These are phyloP conservation scores for Tagetes patula DNA, from an alignment of 129 eudicot genomes.

Conservation along the genomic window DNA sequence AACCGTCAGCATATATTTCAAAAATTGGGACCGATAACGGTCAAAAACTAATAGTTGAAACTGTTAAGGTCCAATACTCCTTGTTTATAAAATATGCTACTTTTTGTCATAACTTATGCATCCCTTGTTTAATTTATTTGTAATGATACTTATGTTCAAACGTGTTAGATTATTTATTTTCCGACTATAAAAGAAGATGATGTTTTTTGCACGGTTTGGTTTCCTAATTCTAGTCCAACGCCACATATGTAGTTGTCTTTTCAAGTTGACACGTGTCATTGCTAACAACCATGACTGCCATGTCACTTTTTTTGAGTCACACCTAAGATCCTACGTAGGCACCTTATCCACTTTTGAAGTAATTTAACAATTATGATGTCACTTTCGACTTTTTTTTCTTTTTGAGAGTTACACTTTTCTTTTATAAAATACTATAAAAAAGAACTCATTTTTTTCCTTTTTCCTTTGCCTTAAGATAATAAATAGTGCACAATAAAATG, in stretches of 20 bases:
- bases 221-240: conserved; percentile 24
- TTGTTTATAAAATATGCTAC: background rate
- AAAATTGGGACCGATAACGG: too few species aligned
- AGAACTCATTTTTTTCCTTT: too few species aligned
- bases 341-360: conserved; percentile 27
- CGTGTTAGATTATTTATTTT: background rate
- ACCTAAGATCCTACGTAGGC: conserved; percentile 21
- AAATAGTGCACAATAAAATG: too few species aligned
- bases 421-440: too few species aligned
- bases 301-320: conserved; percentile 30
- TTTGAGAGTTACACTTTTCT: too few species aligned
- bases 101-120: background rate
- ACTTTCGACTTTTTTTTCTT: too few species aligned
- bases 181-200: background rate
- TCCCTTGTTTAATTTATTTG: background rate
- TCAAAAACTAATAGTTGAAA: too few species aligned
- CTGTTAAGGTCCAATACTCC: too few species aligned
- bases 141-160: background rate
- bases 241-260: conserved; percentile 25
- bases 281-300: conserved; percentile 28
- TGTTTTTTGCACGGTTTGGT: conserved; percentile 8
- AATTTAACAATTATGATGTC: background rate
- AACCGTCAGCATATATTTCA: too few species aligned
- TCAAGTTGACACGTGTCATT: conserved; percentile 25
- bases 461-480: too few species aligned